Evolutionary conservation across 768 basidiomycete genomes (phyloP).

Genomic region (Boletus rubescentipes): DNA sequence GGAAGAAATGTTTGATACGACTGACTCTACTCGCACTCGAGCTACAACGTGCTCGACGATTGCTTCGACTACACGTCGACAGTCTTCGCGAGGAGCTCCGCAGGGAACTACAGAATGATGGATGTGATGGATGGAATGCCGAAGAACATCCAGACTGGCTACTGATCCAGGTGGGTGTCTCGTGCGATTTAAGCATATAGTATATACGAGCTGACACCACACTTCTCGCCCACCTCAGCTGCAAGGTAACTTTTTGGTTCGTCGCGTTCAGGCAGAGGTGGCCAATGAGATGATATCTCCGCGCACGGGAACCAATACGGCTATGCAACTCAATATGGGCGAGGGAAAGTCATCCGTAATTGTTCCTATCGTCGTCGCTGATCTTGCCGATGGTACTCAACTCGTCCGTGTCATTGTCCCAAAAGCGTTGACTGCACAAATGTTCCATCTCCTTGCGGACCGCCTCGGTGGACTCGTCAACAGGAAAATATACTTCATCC

Average conservation of each 20-base stretch:
- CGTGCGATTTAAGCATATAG: not conserved
- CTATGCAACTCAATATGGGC: constrained; percentile 57
- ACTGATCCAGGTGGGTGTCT: constrained; percentile 40
- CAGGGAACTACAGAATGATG: constrained; percentile 26
- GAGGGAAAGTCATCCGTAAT: constrained; percentile 53
- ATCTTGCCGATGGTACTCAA: constrained; percentile 41
- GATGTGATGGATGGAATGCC: constrained; percentile 20
- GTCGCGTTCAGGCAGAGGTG: constrained; percentile 42
- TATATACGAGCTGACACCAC: not conserved
- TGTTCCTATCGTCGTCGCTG: constrained; percentile 41
- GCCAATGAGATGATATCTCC: constrained; percentile 50
- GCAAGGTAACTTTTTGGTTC: constrained; percentile 42
- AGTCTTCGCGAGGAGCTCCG: constrained; percentile 31
- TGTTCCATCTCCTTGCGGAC: constrained; percentile 46
- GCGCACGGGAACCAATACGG: constrained; percentile 32
- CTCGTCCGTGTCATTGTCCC: constrained; percentile 49
- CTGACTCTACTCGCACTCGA: constrained; percentile 32
- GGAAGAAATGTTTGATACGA: constrained; percentile 31
- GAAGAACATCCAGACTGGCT: constrained; percentile 40
- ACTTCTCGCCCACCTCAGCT: constrained; percentile 33
- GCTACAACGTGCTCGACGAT: constrained; percentile 38
- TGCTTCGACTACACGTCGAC: constrained; percentile 25
- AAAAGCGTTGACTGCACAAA: constrained; percentile 44
- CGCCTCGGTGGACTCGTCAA: constrained; percentile 44
- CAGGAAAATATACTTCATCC: constrained; percentile 46